Evolutionary conservation across 2,329 filamentous ascomycete genomes (phyloP), one percentile per base, ranked within the genome.

Genomic region (Ophiostoma ulmi): DNA sequence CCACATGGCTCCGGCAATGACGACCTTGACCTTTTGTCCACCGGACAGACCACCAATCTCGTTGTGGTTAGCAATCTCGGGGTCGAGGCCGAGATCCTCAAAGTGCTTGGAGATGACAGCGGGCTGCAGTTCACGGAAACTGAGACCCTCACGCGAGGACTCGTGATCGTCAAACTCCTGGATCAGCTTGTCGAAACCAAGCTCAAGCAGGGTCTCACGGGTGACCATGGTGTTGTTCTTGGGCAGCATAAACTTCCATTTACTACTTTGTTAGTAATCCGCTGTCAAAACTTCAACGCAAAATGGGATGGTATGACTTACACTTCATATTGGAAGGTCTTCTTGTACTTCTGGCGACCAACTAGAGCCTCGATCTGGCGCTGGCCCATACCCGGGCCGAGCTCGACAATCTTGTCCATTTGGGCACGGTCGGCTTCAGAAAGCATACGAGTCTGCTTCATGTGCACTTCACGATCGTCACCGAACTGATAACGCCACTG

Each of bases 141-240:
- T 94, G 52, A 99, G 89, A 87, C 95, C 95, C 81, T 99, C 95
- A 77, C 95, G 92, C n/a, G 94, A 97, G 20, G 95, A 92, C 83
- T 99, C 95, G 83, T 98, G 94, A 79, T 99, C 95, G 77, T 99
- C 96, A 74, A 98, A 99, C 80, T 99, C 95, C 79, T 99, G 95
- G 63, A 99, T 87, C 73, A 98, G 85, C 84, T 99, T 99, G 82
- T 87, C 85, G 83, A 96, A 99, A 31, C 95, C 95, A 71, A 90
- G 88, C 71, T 94, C 90, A 11, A 90, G 78, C 31, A 99, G 86
- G 0, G 94, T 99, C 81, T 99, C 95, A 68, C 95, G 92, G 5
- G 93, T 97, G 76, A 99, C 90, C 83, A 93, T 91, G 72, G 88
- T 89, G 86, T 99, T 99, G 86, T 91, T 84, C 85, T 98, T 99